These are phyloP conservation scores for Macrolepiota dolichaula DNA, from an alignment of 768 basidiomycete species.

Conservation along the genomic window DNA sequence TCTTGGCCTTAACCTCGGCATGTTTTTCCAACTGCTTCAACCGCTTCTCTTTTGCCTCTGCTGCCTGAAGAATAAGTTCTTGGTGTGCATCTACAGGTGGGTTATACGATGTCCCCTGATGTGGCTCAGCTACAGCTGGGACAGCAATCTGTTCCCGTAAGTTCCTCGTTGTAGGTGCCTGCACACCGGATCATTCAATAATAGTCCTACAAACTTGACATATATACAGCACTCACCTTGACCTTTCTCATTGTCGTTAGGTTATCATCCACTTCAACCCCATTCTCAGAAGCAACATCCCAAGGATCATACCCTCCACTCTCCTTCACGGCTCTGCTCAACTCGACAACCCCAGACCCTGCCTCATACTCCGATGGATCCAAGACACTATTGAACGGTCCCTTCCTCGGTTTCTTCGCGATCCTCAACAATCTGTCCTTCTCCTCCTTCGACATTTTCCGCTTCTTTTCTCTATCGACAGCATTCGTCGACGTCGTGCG, in stretches of 20 bases:
- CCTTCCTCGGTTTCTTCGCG: slow-evolving; percentile 66
- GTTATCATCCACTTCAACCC: slow-evolving; percentile 35
- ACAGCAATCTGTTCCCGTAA: slow-evolving; percentile 54
- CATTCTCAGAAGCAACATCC: slow-evolving; percentile 35
- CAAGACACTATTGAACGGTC: slow-evolving; percentile 68
- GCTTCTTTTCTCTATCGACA: slow-evolving; percentile 37
- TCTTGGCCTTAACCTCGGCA: slow-evolving; percentile 49
- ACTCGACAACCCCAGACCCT: slow-evolving; percentile 61
- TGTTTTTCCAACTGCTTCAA: slow-evolving; percentile 51
- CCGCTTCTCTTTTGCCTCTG: slow-evolving; percentile 59
- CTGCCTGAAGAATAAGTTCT: slow-evolving; percentile 65
- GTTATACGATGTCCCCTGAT: slow-evolving; percentile 87
- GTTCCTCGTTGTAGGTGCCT: slow-evolving; percentile 48
- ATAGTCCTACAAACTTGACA: neutral
- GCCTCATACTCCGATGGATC: slow-evolving; percentile 66
- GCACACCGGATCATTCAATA: neutral
- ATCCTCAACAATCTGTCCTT: slow-evolving; percentile 75
- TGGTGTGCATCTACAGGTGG: slow-evolving; percentile 73
- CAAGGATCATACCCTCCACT: slow-evolving; percentile 70
- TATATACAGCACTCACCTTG: slow-evolving; percentile 42
- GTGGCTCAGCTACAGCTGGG: slow-evolving; percentile 68
- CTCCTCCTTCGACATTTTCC: slow-evolving; percentile 48
- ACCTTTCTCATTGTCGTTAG: slow-evolving; percentile 42
- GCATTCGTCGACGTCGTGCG: slow-evolving; percentile 33
- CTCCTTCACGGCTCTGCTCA: slow-evolving; percentile 66